Evolutionary conservation across 495 filamentous ascomycete species (phyloP), one percentile per base, ranked within the genome.

Genomic region (Schizothecium vesticola): DNA sequence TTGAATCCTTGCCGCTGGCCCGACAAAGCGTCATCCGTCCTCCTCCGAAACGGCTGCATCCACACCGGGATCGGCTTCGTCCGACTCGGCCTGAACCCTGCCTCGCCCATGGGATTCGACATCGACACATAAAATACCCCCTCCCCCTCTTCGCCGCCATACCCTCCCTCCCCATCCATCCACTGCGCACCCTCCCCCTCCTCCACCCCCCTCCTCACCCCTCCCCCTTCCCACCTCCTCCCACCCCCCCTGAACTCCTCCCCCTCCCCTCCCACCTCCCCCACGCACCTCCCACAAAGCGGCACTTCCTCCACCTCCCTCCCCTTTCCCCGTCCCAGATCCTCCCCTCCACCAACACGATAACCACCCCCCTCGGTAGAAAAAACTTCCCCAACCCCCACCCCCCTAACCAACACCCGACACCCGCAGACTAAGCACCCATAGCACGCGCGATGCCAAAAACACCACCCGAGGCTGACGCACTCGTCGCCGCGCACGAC

Each of bases 381-480:
- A 64, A 67, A 72, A 6, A 74, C 2, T 26, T 78, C 70, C 60
- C n/a, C 51, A 0, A 73, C 56, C 24, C 25, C 59, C 5, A 63
- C 23, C n/a, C 70, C 69, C 33, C 64, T 59, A 9, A 51, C 70
- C 3, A 77, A 36, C 2, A 70, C 16, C 60, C 69, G 72, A 59
- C 64, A 70, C 43, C 80, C 78, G 64, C 79, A 84, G 21, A 83
- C 67, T 62, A 85, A 67, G 74, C 82, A 85, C 11, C 81, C 81
- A 64, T 81, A 83, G 56, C 82, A 84, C 0, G 62, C 77, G 63
- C 75, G 70, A 59, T 84, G 82, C 82, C 82, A 84, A 65, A 84
- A 84, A 61, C 80, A 81, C 82, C 79, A 84, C 1, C 81, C 82
- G 19, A 83, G 66, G 59, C 78, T 81, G 16, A 84, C 80, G 58